Evolutionary conservation across 345 rosid genomes (phyloP), one percentile per base, ranked within the genome.

Genomic region (Clarkia xantiana): DNA sequence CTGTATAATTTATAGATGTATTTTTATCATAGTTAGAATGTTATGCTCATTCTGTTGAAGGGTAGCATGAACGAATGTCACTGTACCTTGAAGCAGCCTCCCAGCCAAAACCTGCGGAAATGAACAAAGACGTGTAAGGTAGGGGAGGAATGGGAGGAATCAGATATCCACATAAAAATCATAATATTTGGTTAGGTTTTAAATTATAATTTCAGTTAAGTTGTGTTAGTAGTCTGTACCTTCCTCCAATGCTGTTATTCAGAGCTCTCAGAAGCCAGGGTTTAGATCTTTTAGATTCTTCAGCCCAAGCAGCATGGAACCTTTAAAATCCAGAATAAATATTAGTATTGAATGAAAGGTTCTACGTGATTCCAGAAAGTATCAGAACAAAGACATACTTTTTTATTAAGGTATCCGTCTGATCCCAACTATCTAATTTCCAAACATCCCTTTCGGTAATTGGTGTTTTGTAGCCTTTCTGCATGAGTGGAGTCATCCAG

Each of bases 381-480:
- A 54, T 53, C 58, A 15, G 61, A 41, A 13, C 3, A 10, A 45
- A 58, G 55, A 12, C 75, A 43, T 47, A 91, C 98, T 68, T 86
- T 44, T 64, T 63, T 44, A 66, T 71, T 58, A 81, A 72, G 59
- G 76, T 81, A 59, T 91, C 80, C n/a, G 96, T 81, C 71, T 29
- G 69, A 73, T 91, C 98, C 98, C 98, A 91, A 39, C 74, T 70
- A 66, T 81, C 98, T 57, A 91, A 71, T 64, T 81, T 81, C 98
- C 94, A 91, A 13, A 84, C 78, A 67, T 86, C 96, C 71, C 71
- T 81, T 69, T 86, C 98, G 7, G 93, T 86, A 47, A 91, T 71
- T 19, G 96, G 96, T 57, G 78, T 79, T 67, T 49, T 86, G 65
- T 79, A 83, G 18, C 98, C 96, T 67, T 70, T 73, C 76, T 67